These are phyloP conservation scores for Ogataea saltuana DNA, from an alignment of 805 yeast genomes.

Conservation along the genomic window DNA sequence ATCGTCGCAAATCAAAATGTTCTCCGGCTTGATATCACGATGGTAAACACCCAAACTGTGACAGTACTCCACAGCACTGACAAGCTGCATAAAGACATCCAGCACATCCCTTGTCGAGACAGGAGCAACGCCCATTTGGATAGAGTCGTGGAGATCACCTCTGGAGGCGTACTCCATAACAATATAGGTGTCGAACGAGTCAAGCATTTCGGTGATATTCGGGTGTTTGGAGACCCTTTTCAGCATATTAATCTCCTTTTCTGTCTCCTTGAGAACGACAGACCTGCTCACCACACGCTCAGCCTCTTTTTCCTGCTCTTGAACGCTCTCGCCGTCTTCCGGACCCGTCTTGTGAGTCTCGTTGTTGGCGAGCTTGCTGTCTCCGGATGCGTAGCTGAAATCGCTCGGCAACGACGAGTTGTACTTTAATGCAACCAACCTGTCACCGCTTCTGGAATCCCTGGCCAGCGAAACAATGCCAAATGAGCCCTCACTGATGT, in stretches of 20 bases:
- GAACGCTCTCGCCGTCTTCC: conserved; percentile 11
- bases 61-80: conserved; percentile 52
- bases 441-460: conserved; percentile 50
- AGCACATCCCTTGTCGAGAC: conserved; percentile 53
- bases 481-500: conserved; percentile 89
- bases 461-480: conserved; percentile 89
- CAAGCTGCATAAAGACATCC: conserved; percentile 52
- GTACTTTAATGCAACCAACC: conserved; percentile 82
- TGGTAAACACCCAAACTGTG: conserved; percentile 51
- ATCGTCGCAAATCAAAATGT: conserved; percentile 52
- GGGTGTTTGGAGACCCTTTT: conserved; percentile 57
- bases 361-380: not conserved
- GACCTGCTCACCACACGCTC: conserved; percentile 30
- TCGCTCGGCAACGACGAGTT: conserved; percentile 60
- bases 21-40: conserved; percentile 60
- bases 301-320: not conserved
- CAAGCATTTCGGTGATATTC: conserved; percentile 47
- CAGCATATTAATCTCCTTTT: conserved; percentile 68
- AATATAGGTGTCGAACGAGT: conserved; percentile 53
- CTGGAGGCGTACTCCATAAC: conserved; percentile 80
- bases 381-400: conserved; percentile 25
- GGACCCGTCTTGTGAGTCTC: conserved; percentile 21
- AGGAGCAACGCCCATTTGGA: conserved; percentile 65
- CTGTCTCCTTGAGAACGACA: conserved; percentile 54
- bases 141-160: conserved; percentile 85